A percentile compares a stretch with the other conserved stretches of the same genome.
phyloP scores from a whole-genome alignment of 306 rosid species.

The Hippophae rhamnoides region DNA sequence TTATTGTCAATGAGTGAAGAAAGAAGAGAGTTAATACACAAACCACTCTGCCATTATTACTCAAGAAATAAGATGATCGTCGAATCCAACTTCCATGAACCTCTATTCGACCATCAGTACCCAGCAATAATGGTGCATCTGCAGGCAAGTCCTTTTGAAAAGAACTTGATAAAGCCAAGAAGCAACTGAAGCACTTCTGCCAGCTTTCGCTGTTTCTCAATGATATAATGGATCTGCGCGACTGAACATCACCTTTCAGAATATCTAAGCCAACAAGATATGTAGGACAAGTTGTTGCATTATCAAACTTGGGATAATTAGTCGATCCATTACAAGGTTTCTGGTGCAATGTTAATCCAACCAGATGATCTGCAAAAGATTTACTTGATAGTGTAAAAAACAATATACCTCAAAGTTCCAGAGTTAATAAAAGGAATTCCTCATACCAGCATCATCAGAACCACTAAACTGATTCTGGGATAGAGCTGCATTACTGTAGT shows the following conservation, averaged over 20 bases:
- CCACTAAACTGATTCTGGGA: constrained; percentile 28
- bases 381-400: constrained; percentile 10
- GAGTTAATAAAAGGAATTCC: constrained; percentile 9
- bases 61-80: constrained; percentile 55
- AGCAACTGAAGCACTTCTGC: constrained; percentile 66
- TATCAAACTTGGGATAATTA: constrained; percentile 32
- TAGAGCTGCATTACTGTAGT: constrained; percentile 33
- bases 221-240: constrained; percentile 40
- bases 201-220: constrained; percentile 46
- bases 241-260: constrained; percentile 48
- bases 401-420: constrained; percentile 6
- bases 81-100: constrained; percentile 56
- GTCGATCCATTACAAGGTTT: constrained; percentile 29
- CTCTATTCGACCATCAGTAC: constrained; percentile 59
- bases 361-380: constrained; percentile 38
- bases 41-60: constrained; percentile 63
- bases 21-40: constrained; percentile 35
- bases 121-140: constrained; percentile 35
- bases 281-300: constrained; percentile 42
- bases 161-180: constrained; percentile 49
- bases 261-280: constrained; percentile 68
- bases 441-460: constrained; percentile 55
- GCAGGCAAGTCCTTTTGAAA: constrained; percentile 40
- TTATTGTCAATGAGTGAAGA: constrained; percentile 4
- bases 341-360: constrained; percentile 26